Base-by-base conservation (phyloP, 129 eudicot genomes). In the Chrysanthemum seticuspe region DNA sequence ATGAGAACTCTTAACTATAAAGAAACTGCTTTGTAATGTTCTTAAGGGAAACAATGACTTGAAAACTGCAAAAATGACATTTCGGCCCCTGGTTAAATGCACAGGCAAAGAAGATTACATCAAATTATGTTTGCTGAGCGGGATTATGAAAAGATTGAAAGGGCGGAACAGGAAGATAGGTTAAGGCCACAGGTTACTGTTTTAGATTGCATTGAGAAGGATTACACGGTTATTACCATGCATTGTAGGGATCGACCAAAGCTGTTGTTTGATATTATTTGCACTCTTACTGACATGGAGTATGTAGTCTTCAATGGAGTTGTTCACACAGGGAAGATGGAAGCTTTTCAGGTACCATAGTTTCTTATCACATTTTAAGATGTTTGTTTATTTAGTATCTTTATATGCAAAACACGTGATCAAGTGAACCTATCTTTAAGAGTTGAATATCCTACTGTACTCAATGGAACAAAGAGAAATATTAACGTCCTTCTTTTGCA, bases 251-350 rank as follows among this genome's bases (percentile, higher is more conserved):
- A 93, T 78, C 80, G 98, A 27, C 98, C 98, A 0, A 93, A 93
- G 83, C 76, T 89, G 67, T 76, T 93, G 79, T 93, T 93, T 78
- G 98, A 93, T 77, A 87, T 77, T 18, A 67, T 93, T 45, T 87
- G 96, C 83, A 89, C 98, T 56, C 77, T 93, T 47, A 89, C 96
- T 44, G 98, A 93, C 67, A 89, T 93, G 98, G 88, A 93, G 53
- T 93, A 93, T 86, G 96, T 93, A 13, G 92, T 93, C 19, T 93
- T 84, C 62, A 96, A 93, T 79, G 98, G 98, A 14, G 93, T 89
- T 13, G 98, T 93, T 52, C 84, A 81, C 76, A 85, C 98, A 2
- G 91, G 91, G 31, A 87, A 84, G 13, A 80, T 16, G 76, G 98
- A 93, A 82, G 98, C 98, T 23, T 87, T 77, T 86, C 98, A 93